Conservation (phyloP, 495 filamentous ascomycete genomes). For the Aspergillus conjunctus region DNA sequence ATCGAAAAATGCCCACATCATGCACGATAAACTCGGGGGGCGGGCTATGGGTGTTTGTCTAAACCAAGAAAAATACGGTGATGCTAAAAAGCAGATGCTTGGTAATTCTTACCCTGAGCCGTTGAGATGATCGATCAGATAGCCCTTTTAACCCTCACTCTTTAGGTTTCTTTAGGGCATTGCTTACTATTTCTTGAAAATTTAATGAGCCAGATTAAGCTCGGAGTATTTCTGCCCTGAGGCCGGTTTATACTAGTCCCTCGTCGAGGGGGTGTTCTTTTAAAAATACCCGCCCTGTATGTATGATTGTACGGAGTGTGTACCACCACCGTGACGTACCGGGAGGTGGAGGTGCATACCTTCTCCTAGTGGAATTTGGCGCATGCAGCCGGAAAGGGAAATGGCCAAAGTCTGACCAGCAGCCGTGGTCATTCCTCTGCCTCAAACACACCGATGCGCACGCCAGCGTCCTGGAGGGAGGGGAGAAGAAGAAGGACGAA, state of each 20-base stretch:
- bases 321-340: slow-evolving; percentile 4
- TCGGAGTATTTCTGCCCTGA: not conserved
- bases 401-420: slow-evolving; percentile 21
- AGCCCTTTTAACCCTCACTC: not conserved
- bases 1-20: slow-evolving; percentile 10
- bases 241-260: not conserved
- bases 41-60: not conserved
- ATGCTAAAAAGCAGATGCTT: not conserved
- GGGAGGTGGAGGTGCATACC: slow-evolving; percentile 16
- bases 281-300: slow-evolving; percentile 5
- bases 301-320: slow-evolving; percentile 12
- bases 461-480: not conserved
- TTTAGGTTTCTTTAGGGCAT: not conserved
- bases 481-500: not conserved
- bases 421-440: slow-evolving; percentile 11
- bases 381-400: slow-evolving; percentile 35
- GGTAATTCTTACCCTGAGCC: not conserved
- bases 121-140: slow-evolving; percentile 12
- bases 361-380: slow-evolving; percentile 15
- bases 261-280: not conserved
- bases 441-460: slow-evolving; percentile 3
- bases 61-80: not conserved
- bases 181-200: not conserved
- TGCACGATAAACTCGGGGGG: slow-evolving; percentile 21
- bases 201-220: slow-evolving; percentile 7